Evolutionary conservation across 2,329 filamentous ascomycete genomes (phyloP), one percentile per base, ranked within the genome.

Genomic region (Geosmithia morbida): DNA sequence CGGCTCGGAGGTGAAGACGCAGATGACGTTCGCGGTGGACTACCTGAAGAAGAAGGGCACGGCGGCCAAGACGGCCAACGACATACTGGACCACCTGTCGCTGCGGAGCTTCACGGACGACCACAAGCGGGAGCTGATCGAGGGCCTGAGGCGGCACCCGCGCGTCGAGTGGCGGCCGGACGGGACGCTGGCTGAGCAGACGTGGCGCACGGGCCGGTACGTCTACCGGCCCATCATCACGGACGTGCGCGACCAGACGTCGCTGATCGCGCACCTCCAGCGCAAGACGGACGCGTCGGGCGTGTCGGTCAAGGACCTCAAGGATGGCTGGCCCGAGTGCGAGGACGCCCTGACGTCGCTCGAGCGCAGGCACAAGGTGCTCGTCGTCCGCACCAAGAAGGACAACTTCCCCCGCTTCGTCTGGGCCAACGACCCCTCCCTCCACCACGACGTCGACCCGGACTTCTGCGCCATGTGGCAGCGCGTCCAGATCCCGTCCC

Each of bases 251-350:
- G 82, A 79, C 57, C 79, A 81, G 50, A 81, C 83, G 40, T 80
- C 88, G 56, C 76, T 98, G 48, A 78, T 94, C 48, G 77, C 76
- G 48, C 84, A 87, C 59, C 76, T 98, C 30, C 88, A 95, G 65
- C 73, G 75, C 47, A 88, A 89, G 65, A 79, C 78, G 46, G 88
- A 88, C 50, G 85, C 87, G 1, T 80, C 83, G 53, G 87, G 87
- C 13, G 77, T 97, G 48, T 75, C 74, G 39, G 87, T 97, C 52
- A 88, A 87, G 62, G 88, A 96, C 57, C 75, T 98, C 51, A 94
- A 95, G 66, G 92, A 98, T 61, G 92, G 92, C 52, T 98, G 92
- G 92, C 81, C 83, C 20, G 82, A 83, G 56, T 94, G 87, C 58
- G 81, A 89, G 51, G 77, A 83, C 18, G 77, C 84, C 10, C 84